Evolutionary conservation across 495 filamentous ascomycete genomes (phyloP), one percentile per base, ranked within the genome.

Genomic region (Ramalina peruviana): DNA sequence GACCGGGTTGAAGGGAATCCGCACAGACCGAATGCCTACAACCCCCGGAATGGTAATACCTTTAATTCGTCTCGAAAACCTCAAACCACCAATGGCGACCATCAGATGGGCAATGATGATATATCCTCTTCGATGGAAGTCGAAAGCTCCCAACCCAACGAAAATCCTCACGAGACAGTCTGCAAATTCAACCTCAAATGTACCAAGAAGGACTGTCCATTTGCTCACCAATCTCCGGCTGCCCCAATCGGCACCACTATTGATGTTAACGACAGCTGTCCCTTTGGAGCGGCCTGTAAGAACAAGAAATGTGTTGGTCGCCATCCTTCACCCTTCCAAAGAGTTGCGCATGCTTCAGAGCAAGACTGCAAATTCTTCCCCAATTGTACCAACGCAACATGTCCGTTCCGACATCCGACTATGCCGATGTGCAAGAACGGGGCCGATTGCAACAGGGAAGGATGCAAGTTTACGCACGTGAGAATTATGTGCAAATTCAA

Each of bases 301-400:
- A 99, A 95, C 68, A 72, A 75, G 37, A 99, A 99, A 65, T 99
- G 92, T 58, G 83, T 83, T 2, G 89, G 79, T 21, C 81, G 85
- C 11, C 92, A 99, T 62, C 92, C 92, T 5, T 97, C 92, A 17
- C 92, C 93, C 11, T 87, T 90, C 10, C 73, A 81, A 52, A 85
- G 80, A 62, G 62, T 74, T 33, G 79, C 79, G 12, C 82, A 87
- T 65, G 83, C 92, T 62, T 74, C 80, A 43, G 84, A 94, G 61
- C 76, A 81, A 61, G 81, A 94, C 58, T 99, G 92, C 81, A 85
- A 80, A 58, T 99, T 90, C 73, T 95, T 80, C 64, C 88, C 92
- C 38, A 84, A 96, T 68, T 99, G 92, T 72, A 81, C 84, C 37
- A 94, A 94, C 61, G 74, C 82, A 7, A 66, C 73, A 50, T 99